Percentiles rank a stretch among this genome's conserved stretches.
phyloP scores from a whole-genome alignment of 768 basidiomycete species.

The Leccinum boreale region DNA sequence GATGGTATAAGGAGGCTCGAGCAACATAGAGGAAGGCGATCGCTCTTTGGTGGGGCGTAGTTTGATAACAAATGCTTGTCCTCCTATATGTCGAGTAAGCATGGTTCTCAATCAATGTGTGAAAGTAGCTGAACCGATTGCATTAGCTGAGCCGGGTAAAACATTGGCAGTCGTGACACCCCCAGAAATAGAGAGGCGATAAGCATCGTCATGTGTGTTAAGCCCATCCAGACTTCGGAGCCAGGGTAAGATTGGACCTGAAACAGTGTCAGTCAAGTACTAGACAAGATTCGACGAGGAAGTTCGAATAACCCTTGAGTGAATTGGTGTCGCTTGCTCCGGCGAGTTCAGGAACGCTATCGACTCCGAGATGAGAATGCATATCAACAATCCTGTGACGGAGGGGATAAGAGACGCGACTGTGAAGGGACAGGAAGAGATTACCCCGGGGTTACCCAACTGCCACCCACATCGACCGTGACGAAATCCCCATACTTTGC shows the following conservation, averaged over 20 bases:
- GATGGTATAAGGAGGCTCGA: slow-evolving; percentile 77
- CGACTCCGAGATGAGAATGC: slow-evolving; percentile 78
- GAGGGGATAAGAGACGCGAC: slow-evolving; percentile 33
- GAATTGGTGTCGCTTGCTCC: slow-evolving; percentile 64
- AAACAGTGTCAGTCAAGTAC: not conserved
- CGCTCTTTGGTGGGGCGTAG: slow-evolving; percentile 73
- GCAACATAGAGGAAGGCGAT: slow-evolving; percentile 74
- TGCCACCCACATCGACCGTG: slow-evolving; percentile 57
- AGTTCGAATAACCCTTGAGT: slow-evolving; percentile 36
- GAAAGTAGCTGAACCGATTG: slow-evolving; percentile 53
- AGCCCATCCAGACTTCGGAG: slow-evolving; percentile 80
- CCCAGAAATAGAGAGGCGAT: slow-evolving; percentile 73
- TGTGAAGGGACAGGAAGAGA: slow-evolving; percentile 20
- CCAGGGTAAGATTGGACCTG: slow-evolving; percentile 67
- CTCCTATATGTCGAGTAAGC: slow-evolving; percentile 46
- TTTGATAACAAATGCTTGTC: slow-evolving; percentile 87
- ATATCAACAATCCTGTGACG: slow-evolving; percentile 52
- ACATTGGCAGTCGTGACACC: slow-evolving; percentile 86
- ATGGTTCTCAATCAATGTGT: slow-evolving; percentile 4
- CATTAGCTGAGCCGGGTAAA: slow-evolving; percentile 73
- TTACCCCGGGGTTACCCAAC: slow-evolving; percentile 71
- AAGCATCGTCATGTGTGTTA: slow-evolving; percentile 81
- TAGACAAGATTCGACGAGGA: not conserved
- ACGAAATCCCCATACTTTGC: slow-evolving; percentile 42
- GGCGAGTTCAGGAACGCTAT: slow-evolving; percentile 52